phyloP scores from a whole-genome alignment of 2,329 filamentous ascomycete species.

The Teratosphaeria destructans region DNA sequence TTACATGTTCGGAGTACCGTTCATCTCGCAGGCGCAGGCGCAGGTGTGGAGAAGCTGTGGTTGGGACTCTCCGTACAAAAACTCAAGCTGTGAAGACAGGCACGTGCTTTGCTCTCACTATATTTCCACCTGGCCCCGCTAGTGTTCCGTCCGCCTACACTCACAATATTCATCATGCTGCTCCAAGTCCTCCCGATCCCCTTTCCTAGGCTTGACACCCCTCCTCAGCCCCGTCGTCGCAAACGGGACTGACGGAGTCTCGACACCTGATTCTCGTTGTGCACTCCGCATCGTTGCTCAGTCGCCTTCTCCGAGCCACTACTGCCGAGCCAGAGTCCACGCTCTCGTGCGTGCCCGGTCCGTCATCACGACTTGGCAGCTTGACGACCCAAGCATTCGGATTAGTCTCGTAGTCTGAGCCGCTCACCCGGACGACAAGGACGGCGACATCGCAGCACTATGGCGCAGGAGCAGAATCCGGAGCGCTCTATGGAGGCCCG shows the following conservation, averaged over 20 bases:
- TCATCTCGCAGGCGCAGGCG: background rate
- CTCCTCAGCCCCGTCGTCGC: slow-evolving; percentile 40
- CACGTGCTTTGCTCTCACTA: slow-evolving; percentile 2
- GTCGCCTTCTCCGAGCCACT: background rate
- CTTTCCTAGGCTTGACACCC: slow-evolving; percentile 29
- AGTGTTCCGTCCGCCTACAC: slow-evolving; percentile 4
- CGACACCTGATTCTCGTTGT: background rate
- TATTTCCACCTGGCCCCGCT: slow-evolving; percentile 3
- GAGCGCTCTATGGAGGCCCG: slow-evolving; percentile 52
- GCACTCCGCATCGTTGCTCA: slow-evolving; percentile 19
- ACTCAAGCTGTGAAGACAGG: background rate
- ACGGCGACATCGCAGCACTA: slow-evolving; percentile 13
- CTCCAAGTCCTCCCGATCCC: slow-evolving; percentile 21
- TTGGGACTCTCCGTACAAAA: background rate
- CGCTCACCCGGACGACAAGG: slow-evolving; percentile 9
- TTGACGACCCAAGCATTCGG: slow-evolving; percentile 1
- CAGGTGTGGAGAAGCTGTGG: background rate
- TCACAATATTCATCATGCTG: slow-evolving; percentile 16
- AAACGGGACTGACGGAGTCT: slow-evolving; percentile 37
- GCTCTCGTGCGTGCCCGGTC: background rate
- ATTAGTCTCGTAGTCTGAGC: slow-evolving; percentile 10
- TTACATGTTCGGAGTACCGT: background rate
- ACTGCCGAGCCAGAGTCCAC: background rate
- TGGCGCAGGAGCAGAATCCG: slow-evolving; percentile 33
- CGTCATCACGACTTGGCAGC: background rate